These are phyloP conservation scores for Ramichloridium luteum DNA, from an alignment of 2,329 filamentous ascomycete genomes.

Conservation along the genomic window DNA sequence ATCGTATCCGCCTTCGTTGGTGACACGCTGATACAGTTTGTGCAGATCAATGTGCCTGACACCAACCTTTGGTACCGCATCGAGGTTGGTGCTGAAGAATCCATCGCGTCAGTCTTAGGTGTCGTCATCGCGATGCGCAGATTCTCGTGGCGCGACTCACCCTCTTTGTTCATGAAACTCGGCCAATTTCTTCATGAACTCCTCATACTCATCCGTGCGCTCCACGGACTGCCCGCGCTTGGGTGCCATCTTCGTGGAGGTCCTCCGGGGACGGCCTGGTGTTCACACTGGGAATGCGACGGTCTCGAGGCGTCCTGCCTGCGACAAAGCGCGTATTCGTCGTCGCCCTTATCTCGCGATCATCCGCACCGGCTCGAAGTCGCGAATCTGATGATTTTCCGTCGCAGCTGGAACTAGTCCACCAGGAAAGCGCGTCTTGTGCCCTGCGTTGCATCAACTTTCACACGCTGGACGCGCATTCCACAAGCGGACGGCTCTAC, in stretches of 20 bases:
- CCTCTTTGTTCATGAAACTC: conserved; percentile 69
- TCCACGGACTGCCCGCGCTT: conserved; percentile 37
- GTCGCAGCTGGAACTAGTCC: too few species aligned
- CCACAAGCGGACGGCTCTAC: too few species aligned
- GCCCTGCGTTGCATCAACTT: too few species aligned
- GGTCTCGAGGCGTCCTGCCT: too few species aligned
- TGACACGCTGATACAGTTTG: conserved; percentile 66
- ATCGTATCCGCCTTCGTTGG: conserved; percentile 73
- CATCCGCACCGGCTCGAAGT: too few species aligned
- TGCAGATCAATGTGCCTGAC: conserved; percentile 63
- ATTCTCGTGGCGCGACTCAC: conserved; percentile 30
- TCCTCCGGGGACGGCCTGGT: too few species aligned
- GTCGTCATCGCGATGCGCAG: background rate
- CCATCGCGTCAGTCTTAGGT: conserved; percentile 16
- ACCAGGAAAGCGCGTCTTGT: too few species aligned
- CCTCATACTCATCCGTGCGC: conserved; percentile 53
- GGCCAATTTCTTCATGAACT: conserved; percentile 62
- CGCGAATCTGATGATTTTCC: too few species aligned
- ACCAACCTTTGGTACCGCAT: conserved; percentile 71
- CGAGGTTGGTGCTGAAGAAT: conserved; percentile 50
- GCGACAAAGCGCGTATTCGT: too few species aligned
- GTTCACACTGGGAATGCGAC: too few species aligned
- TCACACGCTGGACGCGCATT: too few species aligned
- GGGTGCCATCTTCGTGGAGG: conserved; percentile 30
- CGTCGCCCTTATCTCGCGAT: too few species aligned